Evolutionary conservation across 2,329 filamentous ascomycete genomes (phyloP), one percentile per base, ranked within the genome.

Genomic region (Paramyrothecium roridum): DNA sequence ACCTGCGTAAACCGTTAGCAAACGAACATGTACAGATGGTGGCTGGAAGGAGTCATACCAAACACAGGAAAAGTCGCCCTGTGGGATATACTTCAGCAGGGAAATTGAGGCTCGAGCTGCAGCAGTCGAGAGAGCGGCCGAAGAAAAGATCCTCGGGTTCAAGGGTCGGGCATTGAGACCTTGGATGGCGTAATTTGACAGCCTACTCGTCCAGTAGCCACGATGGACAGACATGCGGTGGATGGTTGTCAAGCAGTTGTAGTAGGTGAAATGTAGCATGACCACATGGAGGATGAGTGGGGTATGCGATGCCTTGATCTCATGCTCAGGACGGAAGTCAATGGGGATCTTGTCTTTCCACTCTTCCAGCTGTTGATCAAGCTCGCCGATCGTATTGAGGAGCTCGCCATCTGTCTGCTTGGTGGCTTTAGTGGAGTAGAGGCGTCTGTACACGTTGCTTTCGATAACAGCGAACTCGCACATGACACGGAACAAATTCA

Each of bases 161-260:
- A 99, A 75, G 1, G 95, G 93, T 60, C 89, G 83, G 0, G 93
- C 88, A 70, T 98, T 98, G 46, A 97, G 79, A 1, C 95, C 95
- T 70, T 96, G 91, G 54, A 98, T 95, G 17, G 95, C 95, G 67
- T 92, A 98, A 66, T 98, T 93, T 40, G 93, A 96, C 45, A 99
- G 76, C 40, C 95, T 85, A 67, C 91, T 97, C 1, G 93, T 98
- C 95, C 95, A 99, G 74, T 96, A 97, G 16, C 95, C 95, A 68
- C 97, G 93, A 65, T 98, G 95, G 30, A 98, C 90, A 46, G 91
- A 96, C 95, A 98, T 99, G 52, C 95, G 90, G 70, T 99, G 95
- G 60, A 99, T 97, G 0, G 95, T 99, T 1, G 93, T 97, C 52
- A 99, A 76, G 65, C 93, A 97, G 70, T 99, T 99, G 77, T 98